Percentiles rank a stretch among this genome's conserved stretches.
These are phyloP conservation scores for Saccharum hybrid DNA, from an alignment of 202 grass and related monocot genomes.

Conservation along the genomic window DNA sequence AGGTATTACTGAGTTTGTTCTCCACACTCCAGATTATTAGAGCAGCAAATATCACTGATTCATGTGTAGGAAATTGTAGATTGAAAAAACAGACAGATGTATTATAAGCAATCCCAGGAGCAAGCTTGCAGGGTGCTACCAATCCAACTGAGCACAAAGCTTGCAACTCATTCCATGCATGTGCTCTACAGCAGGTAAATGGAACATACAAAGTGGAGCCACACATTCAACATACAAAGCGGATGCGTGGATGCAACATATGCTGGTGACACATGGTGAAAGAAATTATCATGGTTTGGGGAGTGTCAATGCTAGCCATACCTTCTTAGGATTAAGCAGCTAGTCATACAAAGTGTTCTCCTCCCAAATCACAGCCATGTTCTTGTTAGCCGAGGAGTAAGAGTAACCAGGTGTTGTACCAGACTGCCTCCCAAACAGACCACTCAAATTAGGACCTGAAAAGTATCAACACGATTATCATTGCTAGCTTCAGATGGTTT, in stretches of 20 bases:
- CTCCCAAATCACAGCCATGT: slow-evolving; percentile 29
- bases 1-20: background rate
- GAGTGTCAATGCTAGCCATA: background rate
- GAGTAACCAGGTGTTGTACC: slow-evolving; percentile 65
- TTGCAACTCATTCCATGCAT: background rate
- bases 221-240: background rate
- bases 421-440: slow-evolving; percentile 74
- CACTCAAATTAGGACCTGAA: slow-evolving; percentile 70
- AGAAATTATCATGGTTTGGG: background rate
- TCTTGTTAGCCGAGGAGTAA: slow-evolving; percentile 71
- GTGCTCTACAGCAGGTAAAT: background rate
- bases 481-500: slow-evolving; percentile 1
- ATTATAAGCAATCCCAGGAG: slow-evolving; percentile 15
- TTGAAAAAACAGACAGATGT: background rate
- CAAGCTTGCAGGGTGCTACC: background rate
- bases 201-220: background rate
- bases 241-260: background rate
- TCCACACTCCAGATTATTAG: background rate
- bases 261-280: background rate
- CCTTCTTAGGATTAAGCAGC: slow-evolving; percentile 43
- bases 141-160: background rate
- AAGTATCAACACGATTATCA: background rate
- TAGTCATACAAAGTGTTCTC: slow-evolving; percentile 34
- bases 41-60: background rate
- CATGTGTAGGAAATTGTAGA: background rate